Base-by-base conservation (phyloP, 2,329 filamentous ascomycete species). In the Phyllosticta citrichinensis region DNA sequence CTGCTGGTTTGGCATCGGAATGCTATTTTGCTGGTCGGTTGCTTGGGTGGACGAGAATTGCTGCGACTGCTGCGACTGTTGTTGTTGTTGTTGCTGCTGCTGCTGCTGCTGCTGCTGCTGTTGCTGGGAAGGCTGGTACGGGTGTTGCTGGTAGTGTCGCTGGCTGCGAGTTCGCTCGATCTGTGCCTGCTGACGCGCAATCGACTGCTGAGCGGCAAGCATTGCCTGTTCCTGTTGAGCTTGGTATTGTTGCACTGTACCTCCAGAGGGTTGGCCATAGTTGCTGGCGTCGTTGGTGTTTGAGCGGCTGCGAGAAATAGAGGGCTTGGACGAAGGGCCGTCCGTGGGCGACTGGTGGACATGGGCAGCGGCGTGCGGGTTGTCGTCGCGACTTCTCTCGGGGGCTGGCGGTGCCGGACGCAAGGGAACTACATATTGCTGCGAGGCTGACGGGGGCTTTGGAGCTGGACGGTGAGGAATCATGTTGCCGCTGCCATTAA, bases 191-290 rank as follows among this genome's bases (percentile, higher is more conserved):
- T 75, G 74, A 51, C 67, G 66, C 3, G 62, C 64, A 10, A 91
- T 87, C 64, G 87, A 85, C 66, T 91, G 87, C 70, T 95, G 89
- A 2, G 89, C 87, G 65, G 88, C 85, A 8, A 85, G 84, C 81
- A 93, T 85, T 47, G 89, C 88, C 69, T 92, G 88, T 69, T 95
- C 88, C 71, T 96, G 91, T 71, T 96, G 90, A 68, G 94, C 87
- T 64, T 80, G 78, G 60, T 80, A 79, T 65, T 79, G 75, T 58
- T 77, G 74, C 24, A 76, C 75, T 8, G 72, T 69, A n/a, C 60
- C 60, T 20, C 52, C 50, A 14, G 50, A 51, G 47, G 60, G 33
- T 20, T 24, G 53, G 51, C 60, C 60, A 33, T 61, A 53, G 35
- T 55, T 57, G 65, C 68, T 20, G 71, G 70, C 33, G 71, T 71